These are phyloP conservation scores for Trichoderma asperellum DNA, from an alignment of 2,329 filamentous ascomycete genomes.

Conservation along the genomic window DNA sequence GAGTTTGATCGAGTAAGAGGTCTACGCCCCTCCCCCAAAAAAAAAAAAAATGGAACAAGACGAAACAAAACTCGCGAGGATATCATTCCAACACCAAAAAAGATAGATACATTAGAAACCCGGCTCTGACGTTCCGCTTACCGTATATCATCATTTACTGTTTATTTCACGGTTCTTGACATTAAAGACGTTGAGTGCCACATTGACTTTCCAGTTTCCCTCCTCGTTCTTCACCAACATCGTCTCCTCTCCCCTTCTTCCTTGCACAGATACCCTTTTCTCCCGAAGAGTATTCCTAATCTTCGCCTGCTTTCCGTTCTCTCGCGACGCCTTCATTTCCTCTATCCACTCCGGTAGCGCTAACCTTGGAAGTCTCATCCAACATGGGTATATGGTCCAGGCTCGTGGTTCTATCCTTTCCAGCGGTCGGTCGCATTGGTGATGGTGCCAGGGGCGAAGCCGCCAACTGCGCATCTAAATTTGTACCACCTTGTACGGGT, in stretches of 20 bases:
- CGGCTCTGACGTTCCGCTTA: background rate
- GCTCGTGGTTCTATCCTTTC: conserved; percentile 35
- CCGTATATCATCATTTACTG: background rate
- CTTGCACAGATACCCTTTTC: background rate
- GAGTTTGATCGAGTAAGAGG: background rate
- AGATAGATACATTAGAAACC: conserved; percentile 11
- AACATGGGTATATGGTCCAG: conserved; percentile 64
- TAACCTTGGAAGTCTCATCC: conserved; percentile 47
- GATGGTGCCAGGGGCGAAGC: conserved; percentile 31
- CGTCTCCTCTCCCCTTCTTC: background rate
- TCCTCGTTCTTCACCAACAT: background rate
- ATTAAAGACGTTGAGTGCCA: background rate
- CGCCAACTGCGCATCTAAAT: conserved; percentile 29
- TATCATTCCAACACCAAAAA: background rate
- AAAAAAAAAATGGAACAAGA: background rate
- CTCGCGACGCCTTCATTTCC: conserved; percentile 51
- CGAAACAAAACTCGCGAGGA: background rate
- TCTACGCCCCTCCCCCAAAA: background rate
- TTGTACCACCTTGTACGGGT: conserved; percentile 25
- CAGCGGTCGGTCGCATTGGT: conserved; percentile 32
- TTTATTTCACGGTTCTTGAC: conserved; percentile 1
- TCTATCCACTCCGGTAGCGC: conserved; percentile 50
- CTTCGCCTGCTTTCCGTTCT: conserved; percentile 48
- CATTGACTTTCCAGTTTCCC: background rate
- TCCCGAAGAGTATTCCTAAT: background rate